Percentiles rank a stretch among this genome's conserved stretches.
Evolutionary conservation across 1,284 basidiomycete genomes (phyloP).

Genomic region (Wolfiporia cocos): DNA sequence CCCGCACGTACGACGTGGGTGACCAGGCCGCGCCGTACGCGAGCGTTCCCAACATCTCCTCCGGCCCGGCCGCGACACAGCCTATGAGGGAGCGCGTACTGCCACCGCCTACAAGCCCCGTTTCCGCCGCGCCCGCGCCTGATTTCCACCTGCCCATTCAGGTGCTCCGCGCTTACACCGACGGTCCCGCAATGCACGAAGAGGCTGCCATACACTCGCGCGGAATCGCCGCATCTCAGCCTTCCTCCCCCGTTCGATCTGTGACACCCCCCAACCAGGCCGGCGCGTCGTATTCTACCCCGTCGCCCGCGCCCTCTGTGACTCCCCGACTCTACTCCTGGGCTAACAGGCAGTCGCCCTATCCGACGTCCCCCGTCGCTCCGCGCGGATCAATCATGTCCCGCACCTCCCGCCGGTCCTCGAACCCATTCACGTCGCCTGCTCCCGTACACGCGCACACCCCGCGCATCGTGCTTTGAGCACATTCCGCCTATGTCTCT

Average conservation of each 20-base stretch:
- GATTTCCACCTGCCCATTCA: background rate
- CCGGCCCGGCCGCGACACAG: background rate
- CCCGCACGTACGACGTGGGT: background rate
- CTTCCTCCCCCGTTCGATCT: constrained; percentile 8
- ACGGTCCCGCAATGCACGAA: background rate
- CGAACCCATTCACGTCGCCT: constrained; percentile 2
- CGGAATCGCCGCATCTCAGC: constrained; percentile 10
- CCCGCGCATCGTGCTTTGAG: constrained; percentile 10
- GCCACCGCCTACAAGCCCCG: background rate
- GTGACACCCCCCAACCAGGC: constrained; percentile 14
- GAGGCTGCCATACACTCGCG: background rate
- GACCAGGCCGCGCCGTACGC: background rate
- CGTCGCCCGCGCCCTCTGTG: constrained; percentile 22
- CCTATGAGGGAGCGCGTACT: background rate
- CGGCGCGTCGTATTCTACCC: constrained; percentile 9
- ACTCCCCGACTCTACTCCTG: constrained; percentile 22
- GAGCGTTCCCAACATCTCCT: background rate
- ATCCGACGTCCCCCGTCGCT: constrained; percentile 8
- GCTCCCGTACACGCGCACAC: constrained; percentile 11
- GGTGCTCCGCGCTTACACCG: constrained; percentile 7
- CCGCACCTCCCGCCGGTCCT: constrained; percentile 18
- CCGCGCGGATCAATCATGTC: constrained; percentile 21
- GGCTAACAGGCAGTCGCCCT: constrained; percentile 9
- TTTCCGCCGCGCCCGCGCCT: background rate
- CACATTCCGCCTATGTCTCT: background rate